Percentiles rank a stretch among this genome's conserved stretches.
These are phyloP conservation scores for Mycena pura DNA, from an alignment of 768 basidiomycete genomes.

Conservation along the genomic window DNA sequence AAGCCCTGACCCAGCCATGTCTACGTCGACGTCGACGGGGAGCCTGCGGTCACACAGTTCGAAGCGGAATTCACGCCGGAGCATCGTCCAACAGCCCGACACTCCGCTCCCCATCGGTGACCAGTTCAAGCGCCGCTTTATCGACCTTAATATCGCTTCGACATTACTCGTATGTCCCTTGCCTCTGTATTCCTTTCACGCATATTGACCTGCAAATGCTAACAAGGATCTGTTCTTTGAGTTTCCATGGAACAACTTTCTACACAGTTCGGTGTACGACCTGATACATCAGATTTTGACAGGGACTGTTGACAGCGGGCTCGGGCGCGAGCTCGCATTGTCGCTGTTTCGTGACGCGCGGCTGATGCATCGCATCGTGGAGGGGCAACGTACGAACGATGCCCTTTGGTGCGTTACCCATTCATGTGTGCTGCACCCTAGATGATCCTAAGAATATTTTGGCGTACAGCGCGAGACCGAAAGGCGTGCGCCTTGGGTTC, in stretches of 20 bases:
- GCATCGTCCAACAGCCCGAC: slow-evolving; percentile 40
- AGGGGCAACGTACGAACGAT: slow-evolving; percentile 85
- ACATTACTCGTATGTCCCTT: slow-evolving; percentile 72
- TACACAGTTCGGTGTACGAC: slow-evolving; percentile 97
- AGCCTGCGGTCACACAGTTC: slow-evolving; percentile 52
- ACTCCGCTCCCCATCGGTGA: slow-evolving; percentile 70
- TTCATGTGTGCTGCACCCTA: too few species aligned
- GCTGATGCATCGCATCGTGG: slow-evolving; percentile 85
- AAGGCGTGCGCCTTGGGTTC: slow-evolving; percentile 85
- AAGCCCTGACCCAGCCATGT: slow-evolving; percentile 35
- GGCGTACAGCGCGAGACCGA: slow-evolving; percentile 64
- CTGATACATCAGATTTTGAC: slow-evolving; percentile 94
- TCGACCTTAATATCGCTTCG: slow-evolving; percentile 75
- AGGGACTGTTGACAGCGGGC: slow-evolving; percentile 80
- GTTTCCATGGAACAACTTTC: slow-evolving; percentile 97
- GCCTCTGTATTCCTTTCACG: slow-evolving; percentile 27
- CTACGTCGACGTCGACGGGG: slow-evolving; percentile 25
- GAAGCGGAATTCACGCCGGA: slow-evolving; percentile 61
- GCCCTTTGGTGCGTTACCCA: slow-evolving; percentile 62
- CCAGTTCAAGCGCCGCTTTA: slow-evolving; percentile 76
- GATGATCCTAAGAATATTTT: neutral
- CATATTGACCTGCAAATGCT: neutral
- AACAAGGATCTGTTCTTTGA: slow-evolving; percentile 91
- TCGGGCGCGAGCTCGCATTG: slow-evolving; percentile 84
- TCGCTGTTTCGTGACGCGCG: slow-evolving; percentile 86